A percentile compares a stretch with the other conserved stretches of the same genome.
Conservation (phyloP, 805 yeast genomes). For the Kuraishia piskuri region DNA sequence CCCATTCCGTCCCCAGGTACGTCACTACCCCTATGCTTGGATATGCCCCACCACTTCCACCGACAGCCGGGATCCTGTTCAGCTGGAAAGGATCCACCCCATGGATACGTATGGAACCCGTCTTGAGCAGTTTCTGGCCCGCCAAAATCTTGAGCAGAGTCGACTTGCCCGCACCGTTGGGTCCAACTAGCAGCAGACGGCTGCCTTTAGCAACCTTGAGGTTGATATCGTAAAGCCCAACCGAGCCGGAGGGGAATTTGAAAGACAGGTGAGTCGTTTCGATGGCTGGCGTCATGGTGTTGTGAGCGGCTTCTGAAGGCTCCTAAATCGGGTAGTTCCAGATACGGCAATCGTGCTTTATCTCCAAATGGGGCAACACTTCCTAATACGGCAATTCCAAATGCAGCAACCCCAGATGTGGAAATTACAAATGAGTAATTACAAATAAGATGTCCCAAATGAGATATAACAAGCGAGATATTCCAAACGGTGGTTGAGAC, state of each 20-base stretch:
- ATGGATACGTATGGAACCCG: slow-evolving; percentile 63
- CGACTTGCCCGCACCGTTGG: slow-evolving; percentile 97
- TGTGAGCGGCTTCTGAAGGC: not conserved
- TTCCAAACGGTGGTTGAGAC: too few species aligned
- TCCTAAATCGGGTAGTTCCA: not conserved
- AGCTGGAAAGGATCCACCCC: slow-evolving; percentile 77
- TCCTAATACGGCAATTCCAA: too few species aligned
- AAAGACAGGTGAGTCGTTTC: slow-evolving; percentile 60
- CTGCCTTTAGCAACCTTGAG: slow-evolving; percentile 61
- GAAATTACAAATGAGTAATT: too few species aligned
- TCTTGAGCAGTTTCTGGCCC: slow-evolving; percentile 79
- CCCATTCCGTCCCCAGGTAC: slow-evolving; percentile 97
- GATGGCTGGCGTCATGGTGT: slow-evolving; percentile 33
- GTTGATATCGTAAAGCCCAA: slow-evolving; percentile 61
- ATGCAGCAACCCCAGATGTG: too few species aligned
- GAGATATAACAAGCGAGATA: too few species aligned
- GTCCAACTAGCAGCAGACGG: slow-evolving; percentile 76
- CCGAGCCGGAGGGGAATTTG: slow-evolving; percentile 48
- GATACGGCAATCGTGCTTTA: not conserved
- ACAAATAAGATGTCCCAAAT: too few species aligned
- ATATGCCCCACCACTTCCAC: slow-evolving; percentile 8
- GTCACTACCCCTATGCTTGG: slow-evolving; percentile 29
- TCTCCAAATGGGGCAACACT: slow-evolving; percentile 1
- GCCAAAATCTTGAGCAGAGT: slow-evolving; percentile 79
- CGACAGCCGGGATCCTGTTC: slow-evolving; percentile 11